Percentiles rank a stretch among this genome's conserved stretches.
phyloP scores from a whole-genome alignment of 768 basidiomycete species.

The Pluteus cervinus region DNA sequence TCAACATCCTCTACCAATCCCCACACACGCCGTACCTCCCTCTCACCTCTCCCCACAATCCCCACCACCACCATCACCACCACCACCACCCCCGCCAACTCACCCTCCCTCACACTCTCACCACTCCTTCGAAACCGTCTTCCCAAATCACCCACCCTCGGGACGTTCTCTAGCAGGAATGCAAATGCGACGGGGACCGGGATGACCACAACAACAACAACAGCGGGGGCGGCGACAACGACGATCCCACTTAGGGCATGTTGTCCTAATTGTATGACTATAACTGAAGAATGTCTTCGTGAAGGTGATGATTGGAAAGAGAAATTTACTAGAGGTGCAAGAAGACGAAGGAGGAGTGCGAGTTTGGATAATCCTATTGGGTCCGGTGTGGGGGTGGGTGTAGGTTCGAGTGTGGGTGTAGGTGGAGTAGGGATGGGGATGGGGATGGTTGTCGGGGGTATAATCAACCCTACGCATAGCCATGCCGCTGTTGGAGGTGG shows the following conservation, averaged over 20 bases:
- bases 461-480: too few relatives aligned
- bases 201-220: conserved; percentile 28
- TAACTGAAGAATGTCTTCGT: conserved; percentile 49
- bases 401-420: too few relatives aligned
- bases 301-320: conserved; percentile 58
- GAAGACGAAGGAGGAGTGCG: conserved; percentile 46
- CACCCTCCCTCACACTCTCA: too few relatives aligned
- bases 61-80: conserved; percentile 5
- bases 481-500: conserved; percentile 5
- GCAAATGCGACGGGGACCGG: conserved; percentile 18
- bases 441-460: conserved; percentile 6
- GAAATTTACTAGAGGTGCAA: conserved; percentile 58
- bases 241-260: conserved; percentile 71
- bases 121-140: too few relatives aligned
- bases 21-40: conserved; percentile 16
- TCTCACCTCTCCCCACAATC: conserved; percentile 13
- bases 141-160: too few relatives aligned
- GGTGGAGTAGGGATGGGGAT: too few relatives aligned
- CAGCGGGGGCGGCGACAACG: conserved; percentile 26
- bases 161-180: conserved; percentile 7
- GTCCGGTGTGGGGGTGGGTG: too few relatives aligned
- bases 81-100: conserved; percentile 11
- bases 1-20: conserved; percentile 11
- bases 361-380: conserved; percentile 31
- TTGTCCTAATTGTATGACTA: conserved; percentile 55